Evolutionary conservation across 2,329 filamentous ascomycete genomes (phyloP).

Genomic region (Tolypocladium sp.): DNA sequence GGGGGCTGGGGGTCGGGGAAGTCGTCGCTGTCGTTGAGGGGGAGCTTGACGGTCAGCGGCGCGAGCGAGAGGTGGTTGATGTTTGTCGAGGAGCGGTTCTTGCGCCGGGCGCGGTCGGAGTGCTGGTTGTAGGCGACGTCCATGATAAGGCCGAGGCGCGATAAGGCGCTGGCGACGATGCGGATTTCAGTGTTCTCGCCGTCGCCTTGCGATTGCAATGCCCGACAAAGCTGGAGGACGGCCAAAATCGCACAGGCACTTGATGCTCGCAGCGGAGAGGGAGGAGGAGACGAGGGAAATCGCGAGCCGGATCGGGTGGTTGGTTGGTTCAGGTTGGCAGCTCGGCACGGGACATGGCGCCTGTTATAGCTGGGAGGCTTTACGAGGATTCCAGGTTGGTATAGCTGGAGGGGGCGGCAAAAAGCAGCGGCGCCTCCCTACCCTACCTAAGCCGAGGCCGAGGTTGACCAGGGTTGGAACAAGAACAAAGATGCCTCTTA

Average conservation of each 20-base stretch:
- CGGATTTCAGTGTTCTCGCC: neutral
- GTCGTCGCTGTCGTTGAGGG: conserved; percentile 44
- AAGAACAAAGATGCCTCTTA: neutral
- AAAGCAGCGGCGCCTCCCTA: neutral
- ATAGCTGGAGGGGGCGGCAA: neutral
- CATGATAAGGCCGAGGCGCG: conserved; percentile 22
- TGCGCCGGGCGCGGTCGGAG: conserved; percentile 45
- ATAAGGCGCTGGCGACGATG: neutral
- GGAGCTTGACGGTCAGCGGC: conserved; percentile 54
- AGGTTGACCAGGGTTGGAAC: neutral
- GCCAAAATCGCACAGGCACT: neutral
- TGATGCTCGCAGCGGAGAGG: neutral
- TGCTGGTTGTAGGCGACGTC: conserved; percentile 54
- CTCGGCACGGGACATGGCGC: neutral
- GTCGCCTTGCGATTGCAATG: neutral
- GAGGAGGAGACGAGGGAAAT: neutral
- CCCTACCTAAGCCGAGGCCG: neutral
- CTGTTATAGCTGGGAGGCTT: neutral
- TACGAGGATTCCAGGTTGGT: neutral
- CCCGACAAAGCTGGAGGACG: neutral
- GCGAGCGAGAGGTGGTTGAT: conserved; percentile 53
- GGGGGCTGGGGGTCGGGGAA: conserved; percentile 24
- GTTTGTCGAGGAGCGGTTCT: conserved; percentile 49
- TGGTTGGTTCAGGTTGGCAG: neutral
- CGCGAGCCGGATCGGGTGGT: neutral